Evolutionary conservation across 192 early-diverging fungal genomes (phyloP).

Genomic region (Thamnidium elegans): DNA sequence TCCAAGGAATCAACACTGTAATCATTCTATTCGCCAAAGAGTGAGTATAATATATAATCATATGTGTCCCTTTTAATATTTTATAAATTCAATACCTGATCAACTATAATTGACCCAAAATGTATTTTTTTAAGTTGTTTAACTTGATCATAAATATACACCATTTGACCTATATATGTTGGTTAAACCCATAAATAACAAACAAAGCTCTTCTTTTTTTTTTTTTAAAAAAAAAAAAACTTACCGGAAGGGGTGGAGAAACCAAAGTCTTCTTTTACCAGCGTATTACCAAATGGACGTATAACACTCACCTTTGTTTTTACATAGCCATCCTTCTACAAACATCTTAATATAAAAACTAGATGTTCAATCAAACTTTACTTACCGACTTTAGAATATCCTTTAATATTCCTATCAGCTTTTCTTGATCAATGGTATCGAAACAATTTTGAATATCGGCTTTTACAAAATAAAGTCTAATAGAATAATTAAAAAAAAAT

Average conservation of each 20-base stretch:
- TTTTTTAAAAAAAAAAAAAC: too few relatives aligned
- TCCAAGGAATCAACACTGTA: background rate
- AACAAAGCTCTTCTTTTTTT: too few relatives aligned
- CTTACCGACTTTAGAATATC: background rate
- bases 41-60: background rate
- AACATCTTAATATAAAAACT: background rate
- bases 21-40: background rate
- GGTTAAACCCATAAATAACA: too few relatives aligned
- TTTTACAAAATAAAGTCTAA: slow-evolving; percentile 8
- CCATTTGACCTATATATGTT: too few relatives aligned
- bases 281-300: background rate
- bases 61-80: too few relatives aligned
- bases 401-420: background rate
- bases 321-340: background rate
- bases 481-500: background rate
- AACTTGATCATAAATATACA: too few relatives aligned
- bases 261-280: background rate
- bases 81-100: background rate
- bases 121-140: background rate
- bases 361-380: background rate
- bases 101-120: background rate
- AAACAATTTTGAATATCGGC: slow-evolving; percentile 5
- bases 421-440: slow-evolving; percentile 14
- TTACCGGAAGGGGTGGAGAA: too few relatives aligned
- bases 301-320: background rate